Evolutionary conservation across 768 basidiomycete genomes (phyloP).

Genomic region (Lentinula boryana): DNA sequence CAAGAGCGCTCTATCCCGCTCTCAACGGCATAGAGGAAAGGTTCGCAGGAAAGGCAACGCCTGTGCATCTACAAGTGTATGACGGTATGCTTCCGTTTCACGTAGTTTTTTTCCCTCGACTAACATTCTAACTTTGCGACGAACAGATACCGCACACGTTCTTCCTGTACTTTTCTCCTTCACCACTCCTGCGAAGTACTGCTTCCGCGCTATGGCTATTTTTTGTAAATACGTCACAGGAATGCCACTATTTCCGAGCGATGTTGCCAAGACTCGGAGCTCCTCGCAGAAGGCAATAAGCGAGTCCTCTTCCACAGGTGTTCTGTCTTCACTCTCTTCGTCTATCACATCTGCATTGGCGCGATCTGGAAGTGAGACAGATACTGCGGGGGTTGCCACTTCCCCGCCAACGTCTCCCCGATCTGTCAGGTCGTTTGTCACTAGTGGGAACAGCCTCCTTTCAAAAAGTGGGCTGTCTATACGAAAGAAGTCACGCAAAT

Average conservation of each 20-base stretch:
- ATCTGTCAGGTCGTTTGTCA: background rate
- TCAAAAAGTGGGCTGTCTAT: background rate
- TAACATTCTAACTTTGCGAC: background rate
- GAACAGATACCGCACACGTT: constrained; percentile 62
- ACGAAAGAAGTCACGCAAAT: background rate
- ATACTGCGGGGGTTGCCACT: constrained; percentile 8
- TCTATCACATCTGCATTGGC: background rate
- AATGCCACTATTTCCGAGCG: constrained; percentile 19
- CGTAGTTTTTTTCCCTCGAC: background rate
- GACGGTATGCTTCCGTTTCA: constrained; percentile 51
- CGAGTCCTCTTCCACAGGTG: background rate
- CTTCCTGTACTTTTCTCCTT: constrained; percentile 72
- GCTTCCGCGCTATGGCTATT: constrained; percentile 69
- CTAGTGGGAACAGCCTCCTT: background rate
- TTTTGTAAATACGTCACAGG: constrained; percentile 67
- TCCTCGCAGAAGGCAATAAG: constrained; percentile 10
- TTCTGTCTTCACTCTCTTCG: constrained; percentile 4
- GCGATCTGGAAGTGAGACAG: background rate
- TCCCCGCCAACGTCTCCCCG: background rate
- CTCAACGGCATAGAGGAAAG: constrained; percentile 49
- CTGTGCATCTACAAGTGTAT: constrained; percentile 90
- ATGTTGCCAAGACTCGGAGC: background rate
- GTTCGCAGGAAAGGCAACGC: constrained; percentile 43
- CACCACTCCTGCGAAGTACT: constrained; percentile 74
- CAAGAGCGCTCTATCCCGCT: constrained; percentile 48